Evolutionary conservation across 2,329 filamentous ascomycete genomes (phyloP).

Genomic region (Epichloe bromicola): DNA sequence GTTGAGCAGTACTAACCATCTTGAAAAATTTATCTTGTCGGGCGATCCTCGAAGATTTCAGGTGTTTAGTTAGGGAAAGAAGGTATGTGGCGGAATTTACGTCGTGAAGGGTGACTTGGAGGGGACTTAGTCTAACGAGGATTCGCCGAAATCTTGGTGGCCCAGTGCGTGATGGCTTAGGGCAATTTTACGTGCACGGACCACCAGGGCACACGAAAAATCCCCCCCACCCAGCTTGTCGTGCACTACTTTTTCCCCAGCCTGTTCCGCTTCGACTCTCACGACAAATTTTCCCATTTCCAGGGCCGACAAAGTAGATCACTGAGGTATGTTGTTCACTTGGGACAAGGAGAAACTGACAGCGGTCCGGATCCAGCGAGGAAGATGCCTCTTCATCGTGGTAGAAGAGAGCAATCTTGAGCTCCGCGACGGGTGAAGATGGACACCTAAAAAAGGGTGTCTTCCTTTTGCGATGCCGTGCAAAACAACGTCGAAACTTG

Average conservation of each 20-base stretch:
- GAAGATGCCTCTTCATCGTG: conserved; percentile 36
- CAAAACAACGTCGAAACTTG: neutral
- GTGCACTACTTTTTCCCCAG: conserved; percentile 4
- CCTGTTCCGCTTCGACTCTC: neutral
- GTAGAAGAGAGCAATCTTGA: conserved; percentile 50
- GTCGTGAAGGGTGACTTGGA: conserved; percentile 19
- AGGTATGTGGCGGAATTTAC: conserved; percentile 13
- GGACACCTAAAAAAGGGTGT: neutral
- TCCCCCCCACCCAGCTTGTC: conserved; percentile 4
- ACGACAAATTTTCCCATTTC: neutral
- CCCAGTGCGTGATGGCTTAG: conserved; percentile 24
- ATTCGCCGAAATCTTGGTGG: conserved; percentile 24
- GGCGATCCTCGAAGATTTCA: conserved; percentile 55
- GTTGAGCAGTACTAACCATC: conserved; percentile 38
- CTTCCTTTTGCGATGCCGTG: neutral
- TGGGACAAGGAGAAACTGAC: conserved; percentile 8
- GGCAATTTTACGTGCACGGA: conserved; percentile 31
- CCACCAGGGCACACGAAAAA: conserved; percentile 27
- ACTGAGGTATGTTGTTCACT: conserved; percentile 31
- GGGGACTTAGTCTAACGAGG: conserved; percentile 18
- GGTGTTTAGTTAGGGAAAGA: conserved; percentile 16
- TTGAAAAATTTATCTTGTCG: conserved; percentile 43
- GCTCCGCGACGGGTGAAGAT: conserved; percentile 14
- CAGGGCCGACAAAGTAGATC: conserved; percentile 3
- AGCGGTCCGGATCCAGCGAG: conserved; percentile 22